Conservation (phyloP, 805 yeast species). For the Candida easanensis region DNA sequence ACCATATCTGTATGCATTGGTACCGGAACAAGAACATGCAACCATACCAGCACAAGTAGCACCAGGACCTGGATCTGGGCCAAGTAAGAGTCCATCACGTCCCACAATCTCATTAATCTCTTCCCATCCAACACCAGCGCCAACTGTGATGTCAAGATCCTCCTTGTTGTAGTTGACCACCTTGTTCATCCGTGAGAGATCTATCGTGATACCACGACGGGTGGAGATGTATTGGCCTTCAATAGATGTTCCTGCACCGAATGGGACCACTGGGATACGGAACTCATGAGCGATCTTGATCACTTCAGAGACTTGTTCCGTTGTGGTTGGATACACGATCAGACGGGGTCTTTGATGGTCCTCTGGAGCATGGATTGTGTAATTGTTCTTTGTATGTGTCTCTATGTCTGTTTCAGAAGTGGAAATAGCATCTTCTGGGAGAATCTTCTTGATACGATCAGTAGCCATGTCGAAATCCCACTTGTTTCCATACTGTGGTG, state of each 20-base stretch:
- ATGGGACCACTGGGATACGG: conserved; percentile 60
- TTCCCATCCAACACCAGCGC: conserved; percentile 81
- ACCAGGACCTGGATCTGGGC: conserved; percentile 79
- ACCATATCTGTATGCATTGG: conserved; percentile 74
- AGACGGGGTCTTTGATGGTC: conserved; percentile 36
- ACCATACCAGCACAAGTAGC: conserved; percentile 79
- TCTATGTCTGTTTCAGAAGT: conserved; percentile 32
- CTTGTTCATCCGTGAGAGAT: conserved; percentile 58
- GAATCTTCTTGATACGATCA: conserved; percentile 27
- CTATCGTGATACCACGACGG: conserved; percentile 54
- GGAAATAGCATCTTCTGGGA: conserved; percentile 34
- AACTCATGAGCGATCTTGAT: conserved; percentile 53
- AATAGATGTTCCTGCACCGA: conserved; percentile 61
- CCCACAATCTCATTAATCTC: conserved; percentile 51
- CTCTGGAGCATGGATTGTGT: conserved; percentile 46
- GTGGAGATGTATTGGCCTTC: conserved; percentile 69
- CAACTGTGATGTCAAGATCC: conserved; percentile 70
- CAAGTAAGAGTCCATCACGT: conserved; percentile 55
- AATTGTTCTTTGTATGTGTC: conserved; percentile 47
- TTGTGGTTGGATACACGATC: conserved; percentile 51
- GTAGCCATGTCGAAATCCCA: conserved; percentile 27
- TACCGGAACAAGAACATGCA: conserved; percentile 76
- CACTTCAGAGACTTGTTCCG: conserved; percentile 54
- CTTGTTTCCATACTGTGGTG: conserved; percentile 27
- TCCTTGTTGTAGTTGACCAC: conserved; percentile 53